A percentile compares a stretch with the other conserved stretches of the same genome.
phyloP scores from a whole-genome alignment of 192 early-diverging fungal genomes.

The Umbelopsis sp. region DNA sequence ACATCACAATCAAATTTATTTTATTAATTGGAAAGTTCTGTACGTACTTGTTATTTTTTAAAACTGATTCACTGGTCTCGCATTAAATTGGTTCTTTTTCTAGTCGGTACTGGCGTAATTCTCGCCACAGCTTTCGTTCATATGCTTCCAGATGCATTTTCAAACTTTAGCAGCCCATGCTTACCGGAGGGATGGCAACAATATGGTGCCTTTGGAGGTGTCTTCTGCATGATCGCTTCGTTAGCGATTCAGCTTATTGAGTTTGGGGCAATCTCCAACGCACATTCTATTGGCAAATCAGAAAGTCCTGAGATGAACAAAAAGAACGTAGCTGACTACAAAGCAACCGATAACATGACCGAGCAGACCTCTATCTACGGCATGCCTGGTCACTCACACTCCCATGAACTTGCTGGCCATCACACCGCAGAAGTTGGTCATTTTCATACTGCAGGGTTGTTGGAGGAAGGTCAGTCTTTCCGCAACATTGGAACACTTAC shows the following conservation, averaged over 20 bases:
- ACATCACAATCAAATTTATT: slow-evolving; percentile 29
- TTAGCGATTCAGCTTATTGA: slow-evolving; percentile 34
- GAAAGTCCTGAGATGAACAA: neutral
- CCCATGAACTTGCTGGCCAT: neutral
- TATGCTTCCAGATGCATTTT: slow-evolving; percentile 62
- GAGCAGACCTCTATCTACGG: neutral
- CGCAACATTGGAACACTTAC: slow-evolving; percentile 63
- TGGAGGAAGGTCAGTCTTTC: slow-evolving; percentile 38
- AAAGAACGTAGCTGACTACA: neutral
- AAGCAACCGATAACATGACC: neutral
- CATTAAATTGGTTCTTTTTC: neutral
- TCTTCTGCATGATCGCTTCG: slow-evolving; percentile 41
- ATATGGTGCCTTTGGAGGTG: slow-evolving; percentile 41
- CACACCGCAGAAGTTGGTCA: slow-evolving; percentile 19
- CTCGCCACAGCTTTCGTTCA: slow-evolving; percentile 74
- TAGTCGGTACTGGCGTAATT: slow-evolving; percentile 69
- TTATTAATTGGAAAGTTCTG: slow-evolving; percentile 40
- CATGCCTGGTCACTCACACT: neutral
- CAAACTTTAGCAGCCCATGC: slow-evolving; percentile 38
- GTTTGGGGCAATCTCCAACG: slow-evolving; percentile 26
- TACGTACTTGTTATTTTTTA: slow-evolving; percentile 2
- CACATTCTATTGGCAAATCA: neutral
- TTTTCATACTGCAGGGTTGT: slow-evolving; percentile 30
- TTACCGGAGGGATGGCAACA: slow-evolving; percentile 31
- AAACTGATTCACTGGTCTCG: neutral